phyloP scores from a whole-genome alignment of 768 basidiomycete genomes.

The Dictyophora rubrovolvata region DNA sequence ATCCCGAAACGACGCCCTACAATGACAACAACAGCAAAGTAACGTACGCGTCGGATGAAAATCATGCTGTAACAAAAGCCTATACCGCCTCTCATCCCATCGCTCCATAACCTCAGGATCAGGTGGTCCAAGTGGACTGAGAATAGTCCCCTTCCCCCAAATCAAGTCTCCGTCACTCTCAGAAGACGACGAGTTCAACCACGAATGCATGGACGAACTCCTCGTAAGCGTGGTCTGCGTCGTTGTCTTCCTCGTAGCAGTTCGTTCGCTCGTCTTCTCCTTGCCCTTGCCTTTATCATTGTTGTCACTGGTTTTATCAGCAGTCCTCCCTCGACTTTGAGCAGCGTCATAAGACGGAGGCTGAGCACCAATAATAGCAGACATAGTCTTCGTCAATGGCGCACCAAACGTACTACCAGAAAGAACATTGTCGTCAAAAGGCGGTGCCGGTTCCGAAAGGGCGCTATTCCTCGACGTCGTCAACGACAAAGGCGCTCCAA shows the following conservation, averaged over 20 bases:
- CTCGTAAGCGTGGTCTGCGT: background rate
- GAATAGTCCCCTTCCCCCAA: conserved; percentile 27
- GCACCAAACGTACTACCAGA: background rate
- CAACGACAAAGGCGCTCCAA: background rate
- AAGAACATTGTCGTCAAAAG: background rate
- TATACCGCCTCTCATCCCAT: conserved; percentile 57
- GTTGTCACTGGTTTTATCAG: background rate
- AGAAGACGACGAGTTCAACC: background rate
- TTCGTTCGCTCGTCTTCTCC: conserved; percentile 1
- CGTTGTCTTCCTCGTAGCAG: background rate
- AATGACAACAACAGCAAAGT: background rate
- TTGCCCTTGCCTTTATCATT: background rate
- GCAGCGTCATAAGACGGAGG: background rate
- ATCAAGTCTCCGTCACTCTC: background rate
- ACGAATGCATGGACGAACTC: background rate
- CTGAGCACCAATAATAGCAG: background rate
- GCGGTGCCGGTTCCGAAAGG: background rate
- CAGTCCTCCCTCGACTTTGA: no score
- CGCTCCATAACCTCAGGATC: conserved; percentile 31
- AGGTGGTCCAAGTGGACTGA: conserved; percentile 20
- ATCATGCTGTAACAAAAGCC: conserved; percentile 53
- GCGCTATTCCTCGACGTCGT: background rate
- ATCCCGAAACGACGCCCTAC: background rate
- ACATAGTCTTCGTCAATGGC: background rate
- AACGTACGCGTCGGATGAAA: conserved; percentile 62